Base-by-base conservation (phyloP, 768 basidiomycete species). In the Tulasnella calospora region DNA sequence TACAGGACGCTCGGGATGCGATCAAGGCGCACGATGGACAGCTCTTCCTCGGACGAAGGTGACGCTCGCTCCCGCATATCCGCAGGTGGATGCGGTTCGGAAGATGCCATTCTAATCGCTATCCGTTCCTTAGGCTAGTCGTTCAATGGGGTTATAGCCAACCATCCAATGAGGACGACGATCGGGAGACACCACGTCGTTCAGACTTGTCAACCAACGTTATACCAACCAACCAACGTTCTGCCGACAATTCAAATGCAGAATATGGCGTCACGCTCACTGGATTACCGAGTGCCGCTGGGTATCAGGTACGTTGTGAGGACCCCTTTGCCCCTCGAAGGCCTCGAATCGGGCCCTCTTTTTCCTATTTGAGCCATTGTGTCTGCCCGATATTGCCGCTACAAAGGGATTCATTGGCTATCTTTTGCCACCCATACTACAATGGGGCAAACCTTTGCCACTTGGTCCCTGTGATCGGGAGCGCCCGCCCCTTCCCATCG, bases 381-480 rank as follows among this genome's bases (percentile, higher is more conserved):
- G 7, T 27, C 61, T 67, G 61, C 61, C 61, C 61, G 61, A 67
- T 67, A 67, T 35, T 67, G 30, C 61, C 61, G n/a, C 15, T 13
- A 67, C 12, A 67, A 67, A 12, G 61, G 30, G 27, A 27, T 4
- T 33, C 30, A 67, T 33, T 35, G 30, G 30, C 21, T 15, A 10
- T 33, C 27, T 35, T 23, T 67, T 30, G 61, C 61, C 61, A 67
- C 61, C 61, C 30, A 30, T 67, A 35, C 13, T 30, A 67, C 61
- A 9, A 67, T 67, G 30, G 1, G 33, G 61, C 61, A 17, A 30
- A 27, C 61, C 61, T 67, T 17, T 67, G 61, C 61, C 61, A 67
- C 61, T 67, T 67, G n/a, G 30, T 30, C 27, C 61, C 61, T 67
- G 61, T 67, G 61, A 67, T 67, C 61, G 61, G 61, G 61, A 67